A percentile compares a stretch with the other conserved stretches of the same genome.
These are phyloP conservation scores for Claviceps sp. DNA, from an alignment of 2,329 filamentous ascomycete species.

Conservation along the genomic window DNA sequence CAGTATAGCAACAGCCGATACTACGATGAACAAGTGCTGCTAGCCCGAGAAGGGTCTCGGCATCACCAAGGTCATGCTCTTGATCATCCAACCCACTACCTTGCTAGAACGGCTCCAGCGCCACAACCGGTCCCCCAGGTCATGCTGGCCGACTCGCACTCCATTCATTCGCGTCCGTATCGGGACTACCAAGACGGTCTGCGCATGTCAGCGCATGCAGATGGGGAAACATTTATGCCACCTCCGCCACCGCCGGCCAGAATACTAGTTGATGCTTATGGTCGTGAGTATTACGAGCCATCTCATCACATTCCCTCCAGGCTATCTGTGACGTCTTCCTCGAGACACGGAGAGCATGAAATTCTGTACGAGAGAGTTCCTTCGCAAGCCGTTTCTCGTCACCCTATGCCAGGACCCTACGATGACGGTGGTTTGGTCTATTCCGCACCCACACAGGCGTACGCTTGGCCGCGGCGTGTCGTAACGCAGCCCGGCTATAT, in stretches of 20 bases:
- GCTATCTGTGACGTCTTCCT: slow-evolving; percentile 40
- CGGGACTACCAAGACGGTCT: slow-evolving; percentile 28
- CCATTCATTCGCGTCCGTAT: slow-evolving; percentile 29
- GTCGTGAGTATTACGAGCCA: slow-evolving; percentile 61
- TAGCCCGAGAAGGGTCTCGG: slow-evolving; percentile 14
- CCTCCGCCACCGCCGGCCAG: slow-evolving; percentile 42
- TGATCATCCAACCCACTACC: slow-evolving; percentile 20
- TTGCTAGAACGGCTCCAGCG: slow-evolving; percentile 23
- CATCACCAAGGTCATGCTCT: slow-evolving; percentile 25
- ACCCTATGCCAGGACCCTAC: slow-evolving; percentile 31
- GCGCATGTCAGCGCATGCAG: slow-evolving; percentile 35
- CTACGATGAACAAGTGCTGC: slow-evolving; percentile 18
- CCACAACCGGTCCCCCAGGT: slow-evolving; percentile 29
- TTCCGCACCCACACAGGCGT: slow-evolving; percentile 35
- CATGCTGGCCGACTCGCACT: slow-evolving; percentile 26
- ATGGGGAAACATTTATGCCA: slow-evolving; percentile 36
- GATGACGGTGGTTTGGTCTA: slow-evolving; percentile 39
- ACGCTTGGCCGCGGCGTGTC: slow-evolving; percentile 37
- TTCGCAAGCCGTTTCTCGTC: slow-evolving; percentile 37
- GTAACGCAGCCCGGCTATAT: slow-evolving; percentile 50
- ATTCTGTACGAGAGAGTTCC: slow-evolving; percentile 53
- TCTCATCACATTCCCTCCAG: slow-evolving; percentile 27
- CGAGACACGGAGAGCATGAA: slow-evolving; percentile 34
- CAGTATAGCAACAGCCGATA: slow-evolving; percentile 20
- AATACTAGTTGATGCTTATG: slow-evolving; percentile 71